A percentile compares a stretch with the other conserved stretches of the same genome.
phyloP scores from a whole-genome alignment of 1,284 basidiomycete genomes.

The Irpex sp. region DNA sequence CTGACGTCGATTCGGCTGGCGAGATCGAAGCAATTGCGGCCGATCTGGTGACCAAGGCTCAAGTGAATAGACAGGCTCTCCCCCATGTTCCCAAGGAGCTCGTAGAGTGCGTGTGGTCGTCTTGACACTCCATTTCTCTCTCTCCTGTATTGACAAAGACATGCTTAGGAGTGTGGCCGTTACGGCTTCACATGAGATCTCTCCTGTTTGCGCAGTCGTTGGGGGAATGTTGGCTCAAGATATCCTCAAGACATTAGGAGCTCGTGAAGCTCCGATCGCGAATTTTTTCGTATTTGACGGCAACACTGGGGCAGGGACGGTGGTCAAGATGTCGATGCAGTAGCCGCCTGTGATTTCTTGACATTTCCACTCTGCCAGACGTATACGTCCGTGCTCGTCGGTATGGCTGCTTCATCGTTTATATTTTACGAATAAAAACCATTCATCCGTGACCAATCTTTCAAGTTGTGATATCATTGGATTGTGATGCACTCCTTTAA shows the following conservation, averaged over 20 bases:
- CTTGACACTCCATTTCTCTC: neutral
- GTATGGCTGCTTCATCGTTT: neutral
- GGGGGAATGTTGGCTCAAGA: conserved; percentile 96
- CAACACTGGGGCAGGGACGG: conserved; percentile 70
- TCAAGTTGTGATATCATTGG: neutral
- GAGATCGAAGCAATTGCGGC: conserved; percentile 64
- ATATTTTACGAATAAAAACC: no score
- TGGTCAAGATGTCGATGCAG: conserved; percentile 50
- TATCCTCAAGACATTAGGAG: conserved; percentile 87
- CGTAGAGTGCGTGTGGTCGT: conserved; percentile 44
- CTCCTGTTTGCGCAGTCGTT: conserved; percentile 87
- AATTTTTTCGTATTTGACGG: conserved; percentile 94
- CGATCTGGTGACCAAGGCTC: conserved; percentile 54
- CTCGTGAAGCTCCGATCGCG: conserved; percentile 86
- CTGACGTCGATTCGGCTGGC: conserved; percentile 40
- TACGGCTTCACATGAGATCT: conserved; percentile 83
- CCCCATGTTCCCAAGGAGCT: conserved; percentile 50
- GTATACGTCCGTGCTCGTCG: neutral
- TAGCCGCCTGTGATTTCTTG: conserved; percentile 8
- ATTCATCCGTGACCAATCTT: neutral
- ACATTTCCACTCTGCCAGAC: neutral
- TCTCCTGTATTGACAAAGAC: neutral
- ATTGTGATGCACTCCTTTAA: neutral
- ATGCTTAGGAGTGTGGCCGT: conserved; percentile 50
- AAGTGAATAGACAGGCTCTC: conserved; percentile 69